A percentile compares a stretch with the other conserved stretches of the same genome.
These are phyloP conservation scores for Sambucus nigra DNA, from an alignment of 129 eudicot genomes.

Conservation along the genomic window DNA sequence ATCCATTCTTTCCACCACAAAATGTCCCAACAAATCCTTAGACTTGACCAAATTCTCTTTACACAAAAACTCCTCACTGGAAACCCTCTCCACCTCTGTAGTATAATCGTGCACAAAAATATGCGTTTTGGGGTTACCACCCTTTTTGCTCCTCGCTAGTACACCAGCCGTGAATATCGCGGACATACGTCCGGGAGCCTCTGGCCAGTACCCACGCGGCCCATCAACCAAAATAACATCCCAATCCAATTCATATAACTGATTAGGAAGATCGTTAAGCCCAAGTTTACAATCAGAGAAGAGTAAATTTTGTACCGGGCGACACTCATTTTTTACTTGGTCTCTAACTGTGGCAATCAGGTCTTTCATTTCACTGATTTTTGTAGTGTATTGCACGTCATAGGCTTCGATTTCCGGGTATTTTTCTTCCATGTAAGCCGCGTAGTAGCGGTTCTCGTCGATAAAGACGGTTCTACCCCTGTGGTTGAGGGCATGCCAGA, in stretches of 20 bases:
- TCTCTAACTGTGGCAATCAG: conserved; percentile 50
- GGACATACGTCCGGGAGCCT: conserved; percentile 86
- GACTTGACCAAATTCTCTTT: conserved; percentile 83
- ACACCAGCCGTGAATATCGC: conserved; percentile 92
- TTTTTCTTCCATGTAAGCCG: conserved; percentile 80
- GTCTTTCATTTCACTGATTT: conserved; percentile 52
- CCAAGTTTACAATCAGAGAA: conserved; percentile 91
- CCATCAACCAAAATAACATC: conserved; percentile 89
- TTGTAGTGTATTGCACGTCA: conserved; percentile 91
- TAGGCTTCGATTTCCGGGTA: conserved; percentile 80
- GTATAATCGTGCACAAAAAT: conserved; percentile 79
- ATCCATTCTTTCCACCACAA: conserved; percentile 72
- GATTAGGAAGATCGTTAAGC: conserved; percentile 87
- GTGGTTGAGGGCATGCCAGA: conserved; percentile 79
- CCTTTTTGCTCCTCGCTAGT: conserved; percentile 83
- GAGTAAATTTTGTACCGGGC: conserved; percentile 83
- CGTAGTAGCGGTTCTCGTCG: conserved; percentile 90
- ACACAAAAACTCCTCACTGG: conserved; percentile 90
- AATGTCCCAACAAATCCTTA: conserved; percentile 71
- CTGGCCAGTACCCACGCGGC: conserved; percentile 95
- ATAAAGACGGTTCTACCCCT: conserved; percentile 82
- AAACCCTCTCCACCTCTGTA: conserved; percentile 60
- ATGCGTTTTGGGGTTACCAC: conserved; percentile 67
- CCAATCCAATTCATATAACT: conserved; percentile 82
- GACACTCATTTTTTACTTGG: conserved; percentile 62